These are phyloP conservation scores for Pythium insidiosum DNA, from an alignment of 352 stramenopile species.

Conservation along the genomic window DNA sequence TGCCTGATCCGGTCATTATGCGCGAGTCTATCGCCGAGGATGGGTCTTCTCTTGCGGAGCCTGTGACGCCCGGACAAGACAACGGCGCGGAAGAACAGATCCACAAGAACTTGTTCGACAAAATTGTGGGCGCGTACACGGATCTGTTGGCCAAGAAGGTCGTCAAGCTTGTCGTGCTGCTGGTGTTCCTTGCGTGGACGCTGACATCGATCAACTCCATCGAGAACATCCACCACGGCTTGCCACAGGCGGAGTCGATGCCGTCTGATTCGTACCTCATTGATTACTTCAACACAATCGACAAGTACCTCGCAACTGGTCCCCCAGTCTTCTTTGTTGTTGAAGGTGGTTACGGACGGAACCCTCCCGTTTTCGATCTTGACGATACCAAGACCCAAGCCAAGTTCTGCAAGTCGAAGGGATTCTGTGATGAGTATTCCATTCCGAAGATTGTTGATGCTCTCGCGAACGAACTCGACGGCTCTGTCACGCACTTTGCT, in stretches of 20 bases:
- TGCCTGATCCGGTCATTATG: no score
- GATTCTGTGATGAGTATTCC: conserved; percentile 42
- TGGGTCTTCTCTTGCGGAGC: no score
- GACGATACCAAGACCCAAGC: conserved; percentile 20
- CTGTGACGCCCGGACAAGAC: no score
- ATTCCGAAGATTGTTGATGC: conserved; percentile 52
- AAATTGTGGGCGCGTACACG: conserved; percentile 30
- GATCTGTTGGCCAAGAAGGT: conserved; percentile 26
- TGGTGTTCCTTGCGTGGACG: conserved; percentile 35
- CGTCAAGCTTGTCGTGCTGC: conserved; percentile 51
- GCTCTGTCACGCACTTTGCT: conserved; percentile 37
- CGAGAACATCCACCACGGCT: conserved; percentile 39
- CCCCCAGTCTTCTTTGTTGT: conserved; percentile 63
- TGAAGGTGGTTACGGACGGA: conserved; percentile 45
- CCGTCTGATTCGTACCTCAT: conserved; percentile 50
- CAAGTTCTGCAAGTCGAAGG: conserved; percentile 55
- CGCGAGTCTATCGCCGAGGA: no score
- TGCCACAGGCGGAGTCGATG: conserved; percentile 44
- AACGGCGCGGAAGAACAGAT: no score
- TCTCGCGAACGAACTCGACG: conserved; percentile 23
- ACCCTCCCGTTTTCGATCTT: conserved; percentile 30
- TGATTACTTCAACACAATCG: conserved; percentile 37
- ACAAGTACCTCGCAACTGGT: conserved; percentile 35
- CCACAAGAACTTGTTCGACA: conserved; percentile 37
- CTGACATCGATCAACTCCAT: conserved; percentile 44